Evolutionary conservation across 2,329 filamentous ascomycete species (phyloP).

Genomic region (Botrytis paeoniae): DNA sequence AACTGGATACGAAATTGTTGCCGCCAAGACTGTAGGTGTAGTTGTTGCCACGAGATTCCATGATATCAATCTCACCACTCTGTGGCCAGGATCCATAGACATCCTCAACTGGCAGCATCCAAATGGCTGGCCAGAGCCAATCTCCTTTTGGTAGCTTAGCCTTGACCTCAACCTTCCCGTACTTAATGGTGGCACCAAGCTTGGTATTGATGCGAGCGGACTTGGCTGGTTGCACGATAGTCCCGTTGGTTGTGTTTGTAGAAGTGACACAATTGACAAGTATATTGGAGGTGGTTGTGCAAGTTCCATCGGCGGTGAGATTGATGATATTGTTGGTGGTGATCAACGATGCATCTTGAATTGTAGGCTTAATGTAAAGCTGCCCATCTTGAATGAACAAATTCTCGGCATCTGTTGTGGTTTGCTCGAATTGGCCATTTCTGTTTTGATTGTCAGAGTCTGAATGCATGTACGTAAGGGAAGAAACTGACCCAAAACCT

Average conservation of each 20-base stretch:
- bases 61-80: slow-evolving; percentile 81
- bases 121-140: slow-evolving; percentile 91
- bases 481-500: slow-evolving; percentile 51
- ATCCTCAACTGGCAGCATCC: slow-evolving; percentile 75
- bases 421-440: slow-evolving; percentile 79
- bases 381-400: slow-evolving; percentile 67
- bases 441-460: slow-evolving; percentile 41
- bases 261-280: slow-evolving; percentile 62
- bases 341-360: slow-evolving; percentile 66
- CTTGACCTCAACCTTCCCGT: slow-evolving; percentile 75
- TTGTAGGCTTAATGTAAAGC: slow-evolving; percentile 73
- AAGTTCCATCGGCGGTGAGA: slow-evolving; percentile 62
- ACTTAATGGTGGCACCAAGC: slow-evolving; percentile 70
- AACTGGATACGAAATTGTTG: slow-evolving; percentile 75
- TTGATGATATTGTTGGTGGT: slow-evolving; percentile 66
- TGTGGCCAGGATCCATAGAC: slow-evolving; percentile 75
- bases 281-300: slow-evolving; percentile 54
- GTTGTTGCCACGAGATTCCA: slow-evolving; percentile 81
- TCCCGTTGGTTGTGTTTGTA: slow-evolving; percentile 76
- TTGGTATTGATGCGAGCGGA: slow-evolving; percentile 78
- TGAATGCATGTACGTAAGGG: slow-evolving; percentile 31
- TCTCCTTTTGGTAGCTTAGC: slow-evolving; percentile 74
- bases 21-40: slow-evolving; percentile 72
- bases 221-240: slow-evolving; percentile 72
- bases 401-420: slow-evolving; percentile 70